Evolutionary conservation across 2,329 filamentous ascomycete genomes (phyloP).

Genomic region (Fusarium kyushuense): DNA sequence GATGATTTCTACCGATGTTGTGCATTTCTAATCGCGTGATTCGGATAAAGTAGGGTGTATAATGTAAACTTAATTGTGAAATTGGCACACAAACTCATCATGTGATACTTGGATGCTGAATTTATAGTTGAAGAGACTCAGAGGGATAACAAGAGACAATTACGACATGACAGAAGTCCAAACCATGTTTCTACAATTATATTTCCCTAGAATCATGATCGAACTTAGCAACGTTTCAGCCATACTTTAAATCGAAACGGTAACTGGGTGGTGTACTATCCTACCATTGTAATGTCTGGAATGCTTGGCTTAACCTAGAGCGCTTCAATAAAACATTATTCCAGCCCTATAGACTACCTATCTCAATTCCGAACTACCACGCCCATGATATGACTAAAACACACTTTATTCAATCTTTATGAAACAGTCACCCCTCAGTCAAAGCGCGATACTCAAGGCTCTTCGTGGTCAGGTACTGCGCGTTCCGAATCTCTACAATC

Average conservation of each 20-base stretch:
- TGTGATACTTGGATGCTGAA: no score
- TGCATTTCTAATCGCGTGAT: conserved; percentile 5
- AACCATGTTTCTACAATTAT: no score
- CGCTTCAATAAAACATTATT: not conserved
- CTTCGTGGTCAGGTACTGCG: conserved; percentile 48
- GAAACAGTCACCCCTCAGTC: conserved; percentile 37
- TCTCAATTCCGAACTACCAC: not conserved
- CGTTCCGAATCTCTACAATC: conserved; percentile 44
- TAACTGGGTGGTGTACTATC: not conserved
- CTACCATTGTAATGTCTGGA: not conserved
- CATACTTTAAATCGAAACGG: not conserved
- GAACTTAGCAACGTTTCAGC: not conserved
- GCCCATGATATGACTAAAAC: not conserved
- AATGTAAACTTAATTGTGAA: not conserved
- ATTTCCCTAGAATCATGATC: not conserved
- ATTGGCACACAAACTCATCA: not conserved
- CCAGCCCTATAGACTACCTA: not conserved
- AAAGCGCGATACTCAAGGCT: conserved; percentile 36
- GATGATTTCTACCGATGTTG: not conserved
- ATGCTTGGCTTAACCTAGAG: conserved; percentile 27
- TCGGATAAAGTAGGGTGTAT: not conserved
- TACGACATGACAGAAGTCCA: not conserved
- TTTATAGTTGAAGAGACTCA: not conserved
- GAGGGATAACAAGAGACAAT: not conserved
- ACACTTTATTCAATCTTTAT: conserved; percentile 12